Base-by-base conservation (phyloP, 805 yeast species). In the Cyberlindnera americana region DNA sequence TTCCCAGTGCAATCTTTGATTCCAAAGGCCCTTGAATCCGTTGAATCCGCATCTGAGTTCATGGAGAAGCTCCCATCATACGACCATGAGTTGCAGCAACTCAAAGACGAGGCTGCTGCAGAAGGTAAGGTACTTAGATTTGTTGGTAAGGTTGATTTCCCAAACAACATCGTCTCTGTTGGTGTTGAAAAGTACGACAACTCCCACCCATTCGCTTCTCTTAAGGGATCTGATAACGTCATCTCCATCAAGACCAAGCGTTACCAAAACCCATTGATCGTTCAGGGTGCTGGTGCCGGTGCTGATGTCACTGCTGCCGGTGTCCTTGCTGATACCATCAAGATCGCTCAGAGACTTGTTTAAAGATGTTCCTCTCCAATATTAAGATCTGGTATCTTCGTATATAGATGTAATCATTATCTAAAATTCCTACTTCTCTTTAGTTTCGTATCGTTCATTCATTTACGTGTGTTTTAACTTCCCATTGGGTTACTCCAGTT, bases 231-330 rank as follows among this genome's bases (percentile, higher is more conserved):
- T 46, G 98, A 93, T 63, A 93, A 93, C 60, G 96, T 93, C 44
- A 83, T 93, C 46, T 81, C 97, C 17, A 84, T 93, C 68, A 82
- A 81, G 63, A 83, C 97, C 23, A 81, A 86, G 61, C 84, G 99
- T 69, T 93, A 93, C 66, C 77, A 83, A 29, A 88, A 87, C 66
- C 99, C 99, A 38, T 73, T 93, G 61, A 83, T 93, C 47, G 76
- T 93, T 55, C 99, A 93, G 73, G 99, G 99, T 67, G 99, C 99
- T 23, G 99, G 95, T 54, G 77, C 95, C 54, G 93, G 95, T 58
- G 81, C 81, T 33, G 84, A 69, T 14, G 86, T 81, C 33, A 79
- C 85, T 23, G 85, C 86, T 44, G 81, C 83, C 54, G 99, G 99
- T 65, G 97, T 93, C 31, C 75, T 93, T 51, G 95, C 95, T 38